phyloP scores from a whole-genome alignment of 2,329 filamentous ascomycete genomes.

The Trichoderma atroviride region DNA sequence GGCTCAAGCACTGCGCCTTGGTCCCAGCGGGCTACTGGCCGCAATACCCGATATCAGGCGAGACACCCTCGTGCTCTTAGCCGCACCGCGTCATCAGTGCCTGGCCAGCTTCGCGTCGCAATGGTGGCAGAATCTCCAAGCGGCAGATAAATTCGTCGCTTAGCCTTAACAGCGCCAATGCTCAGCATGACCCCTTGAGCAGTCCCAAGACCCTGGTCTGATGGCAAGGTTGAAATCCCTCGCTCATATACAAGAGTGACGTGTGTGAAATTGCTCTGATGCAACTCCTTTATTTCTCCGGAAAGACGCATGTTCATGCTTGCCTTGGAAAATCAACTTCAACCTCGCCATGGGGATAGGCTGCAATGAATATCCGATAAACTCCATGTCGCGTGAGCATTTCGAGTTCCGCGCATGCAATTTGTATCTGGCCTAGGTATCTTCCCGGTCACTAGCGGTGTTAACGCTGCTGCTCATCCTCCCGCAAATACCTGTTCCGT shows the following conservation, averaged over 20 bases:
- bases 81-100: background rate
- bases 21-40: background rate
- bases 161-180: background rate
- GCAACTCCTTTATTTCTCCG: background rate
- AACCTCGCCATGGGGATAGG: background rate
- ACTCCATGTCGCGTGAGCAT: conserved; percentile 16
- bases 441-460: background rate
- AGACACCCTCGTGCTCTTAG: background rate
- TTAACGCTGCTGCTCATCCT: background rate
- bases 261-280: background rate
- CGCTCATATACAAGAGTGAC: background rate
- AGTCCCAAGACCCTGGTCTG: background rate
- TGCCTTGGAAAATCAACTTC: background rate
- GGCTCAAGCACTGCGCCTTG: too few relatives aligned
- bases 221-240: background rate
- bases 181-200: background rate
- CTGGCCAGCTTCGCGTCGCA: background rate
- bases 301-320: background rate
- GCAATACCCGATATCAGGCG: conserved; percentile 5
- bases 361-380: background rate
- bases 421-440: background rate
- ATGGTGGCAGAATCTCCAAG: background rate
- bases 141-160: background rate
- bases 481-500: background rate
- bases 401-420: background rate